Base-by-base conservation (phyloP, 129 eudicot species). In the Dittrichia graveolens region DNA sequence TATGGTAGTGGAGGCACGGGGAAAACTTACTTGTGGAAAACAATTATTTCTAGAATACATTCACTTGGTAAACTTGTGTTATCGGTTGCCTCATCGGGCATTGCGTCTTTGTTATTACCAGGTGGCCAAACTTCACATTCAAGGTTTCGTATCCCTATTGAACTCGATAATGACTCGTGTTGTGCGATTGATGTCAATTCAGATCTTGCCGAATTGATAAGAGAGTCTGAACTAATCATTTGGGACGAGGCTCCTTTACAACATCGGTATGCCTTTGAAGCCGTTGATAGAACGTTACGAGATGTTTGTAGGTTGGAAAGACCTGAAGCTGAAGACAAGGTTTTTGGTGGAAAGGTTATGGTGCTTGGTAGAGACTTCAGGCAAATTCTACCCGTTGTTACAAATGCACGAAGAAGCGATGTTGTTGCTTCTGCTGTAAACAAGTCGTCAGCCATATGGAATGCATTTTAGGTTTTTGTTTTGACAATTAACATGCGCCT, bases 231-330 rank as follows among this genome's bases (percentile, higher is more conserved):
- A 5, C 53, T 64, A 3, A 64, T 64, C 6, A 65, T 44, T 2
- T 45, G 71, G 71, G 42, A 65, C 6, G 71, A 45, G 16, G 71
- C 71, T 0, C 71, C 71, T 8, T 45, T 65, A 12, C 42, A 65
- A 24, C 55, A 65, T 19, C 18, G 56, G 1, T 7, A 65, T 65
- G 40, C 8, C 9, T 65, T 65, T 65, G 71, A 65, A 11, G 71
- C 18, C 18, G 43, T 65, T 24, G 71, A 65, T 45, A 5, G 24
- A 5, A 44, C 11, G 3, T 45, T 65, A 2, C 42, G 7, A 5
- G 58, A 66, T 34, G 4, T 66, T 2, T 24, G 56, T 39, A 4
- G n/a, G 16, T 12, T 10, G 4, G 6, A 24, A 4, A 1, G 1
- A 0, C 71, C 19, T 8, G 9, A 10, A 19, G 49, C 56, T 3